Base-by-base conservation (phyloP, 108 stramenopile species). In the Pelagomonas calceolata region DNA sequence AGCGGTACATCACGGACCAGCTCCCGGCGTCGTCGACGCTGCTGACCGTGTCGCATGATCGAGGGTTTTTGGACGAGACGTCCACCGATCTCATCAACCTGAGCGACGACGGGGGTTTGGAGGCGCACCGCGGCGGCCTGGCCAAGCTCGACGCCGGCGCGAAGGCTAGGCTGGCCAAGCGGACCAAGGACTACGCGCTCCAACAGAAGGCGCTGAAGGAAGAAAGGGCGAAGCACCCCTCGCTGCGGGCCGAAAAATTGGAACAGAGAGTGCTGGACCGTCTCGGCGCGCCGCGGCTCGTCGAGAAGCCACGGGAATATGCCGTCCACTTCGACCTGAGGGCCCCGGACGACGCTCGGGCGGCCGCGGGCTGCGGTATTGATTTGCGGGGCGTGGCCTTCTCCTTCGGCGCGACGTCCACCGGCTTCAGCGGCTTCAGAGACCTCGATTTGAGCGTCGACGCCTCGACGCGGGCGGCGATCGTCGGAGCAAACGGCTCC, bases 41-140 rank as follows among this genome's bases (percentile, higher is more conserved):
- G 26, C 82, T 96, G 64, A 86, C 96, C 70, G 95, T 98, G 35
- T 93, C 92, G 16, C 97, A 96, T 85, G 95, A 96, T 78, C 97
- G 96, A 81, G 97, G 96, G 83, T 98, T 98, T 79, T 75, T 98
- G 70, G 96, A 98, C 80, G 90, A 89, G 70, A 94, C 96, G 36
- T 95, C 93, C 77, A 60, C 51, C 21, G 51, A 60, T 12, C 51
- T 60, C 7, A 12, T 60, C 21, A 17, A 26, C 21, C 51, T 60
- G 26, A 60, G 21, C 7, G 51, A 60, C 21, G 51, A 60, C 51
- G 51, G 51, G 7, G 51, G 51, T 16, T 26, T 60, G 21, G 51
- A 60, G 51, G 18, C 3, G 21, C 51, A 60, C 10, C 51, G 51
- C 7, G 51, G 51, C 14, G 51, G 51, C 51, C 21, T 60, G 21